Evolutionary conservation across 2,329 filamentous ascomycete species (phyloP), one percentile per base, ranked within the genome.

Genomic region (Calycina herbarum): DNA sequence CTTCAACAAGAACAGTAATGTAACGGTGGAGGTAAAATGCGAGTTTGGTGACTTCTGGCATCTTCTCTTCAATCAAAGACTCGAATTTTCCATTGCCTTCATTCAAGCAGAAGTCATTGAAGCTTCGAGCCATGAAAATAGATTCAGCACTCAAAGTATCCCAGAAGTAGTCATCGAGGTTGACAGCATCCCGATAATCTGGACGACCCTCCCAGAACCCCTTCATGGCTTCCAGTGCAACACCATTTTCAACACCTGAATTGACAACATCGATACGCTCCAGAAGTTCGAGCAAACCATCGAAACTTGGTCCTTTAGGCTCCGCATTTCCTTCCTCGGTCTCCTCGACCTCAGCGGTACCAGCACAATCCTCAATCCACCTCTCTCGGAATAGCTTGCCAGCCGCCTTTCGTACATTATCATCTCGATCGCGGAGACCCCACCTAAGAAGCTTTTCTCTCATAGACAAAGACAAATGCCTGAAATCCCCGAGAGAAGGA

Each of bases 351-450:
- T 88, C 85, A 7, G 83, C 81, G 1, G 85, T 82, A 1, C 89
- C 89, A 5, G 91, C 93, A 73, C 94, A 97, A 74, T 98, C 93
- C 75, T 98, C 94, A 67, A 99, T 94, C 95, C 95, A 99, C n/a
- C 93, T 87, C 75, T 97, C 94, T 67, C 91, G 88, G 80, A 99
- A 99, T 6, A 98, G 82, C 57, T 92, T 89, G 7, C 91, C 93
- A 3, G 95, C 92, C 8, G 94, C 94, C 77, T 97, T 96, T 62
- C 94, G 88, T 13, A 99, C 95, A 71, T 91, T 93, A 71, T 98
- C 94, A 71, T 99, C 95, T 77, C 95, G 87, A 76, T 99, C 95
- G 48, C 94, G 88, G 51, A 99, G 82, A 61, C 95, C 95, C 95
- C 95, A 99, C 48, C 95, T 87, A 33, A 99, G 84, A 38, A 99